These are phyloP conservation scores for Phytopythium boreale DNA, from an alignment of 352 stramenopile species.

Conservation along the genomic window DNA sequence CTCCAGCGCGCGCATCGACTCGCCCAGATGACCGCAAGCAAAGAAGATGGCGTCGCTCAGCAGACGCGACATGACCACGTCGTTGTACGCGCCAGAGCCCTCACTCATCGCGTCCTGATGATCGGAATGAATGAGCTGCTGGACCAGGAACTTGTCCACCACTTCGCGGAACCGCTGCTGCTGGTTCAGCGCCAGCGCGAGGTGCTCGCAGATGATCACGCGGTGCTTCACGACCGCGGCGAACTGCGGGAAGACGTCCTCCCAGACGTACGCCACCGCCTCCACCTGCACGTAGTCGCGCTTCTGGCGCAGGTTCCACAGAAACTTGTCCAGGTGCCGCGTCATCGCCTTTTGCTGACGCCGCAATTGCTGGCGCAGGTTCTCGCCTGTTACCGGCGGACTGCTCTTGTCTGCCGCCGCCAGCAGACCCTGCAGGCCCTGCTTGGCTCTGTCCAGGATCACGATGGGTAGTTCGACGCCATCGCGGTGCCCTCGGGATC, in stretches of 20 bases:
- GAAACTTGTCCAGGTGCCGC: conserved; percentile 43
- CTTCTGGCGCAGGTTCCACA: conserved; percentile 28
- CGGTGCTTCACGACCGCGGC: conserved; percentile 35
- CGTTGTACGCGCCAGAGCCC: conserved; percentile 3
- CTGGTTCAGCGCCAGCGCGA: conserved; percentile 44
- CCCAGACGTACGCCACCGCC: conserved; percentile 42
- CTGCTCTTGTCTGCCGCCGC: conserved; percentile 7
- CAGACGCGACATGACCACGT: conserved; percentile 32
- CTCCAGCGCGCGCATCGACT: conserved; percentile 25
- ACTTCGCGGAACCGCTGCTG: conserved; percentile 54
- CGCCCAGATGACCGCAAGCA: conserved; percentile 43
- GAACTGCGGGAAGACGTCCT: conserved; percentile 55
- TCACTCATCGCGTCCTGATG: not conserved
- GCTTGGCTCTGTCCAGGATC: conserved; percentile 6
- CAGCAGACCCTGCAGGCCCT: not conserved
- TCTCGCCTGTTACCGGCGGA: conserved; percentile 18
- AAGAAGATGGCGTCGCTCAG: conserved; percentile 50
- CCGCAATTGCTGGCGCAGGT: conserved; percentile 26
- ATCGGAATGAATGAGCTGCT: conserved; percentile 8
- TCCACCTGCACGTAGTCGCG: conserved; percentile 44
- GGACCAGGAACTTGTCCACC: conserved; percentile 36
- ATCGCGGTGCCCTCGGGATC: not conserved
- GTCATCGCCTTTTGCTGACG: conserved; percentile 50
- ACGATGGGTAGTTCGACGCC: not conserved
- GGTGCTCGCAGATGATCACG: conserved; percentile 47